Evolutionary conservation across 1,284 basidiomycete genomes (phyloP).

Genomic region (Microbotryum lychnidis-dioicae): DNA sequence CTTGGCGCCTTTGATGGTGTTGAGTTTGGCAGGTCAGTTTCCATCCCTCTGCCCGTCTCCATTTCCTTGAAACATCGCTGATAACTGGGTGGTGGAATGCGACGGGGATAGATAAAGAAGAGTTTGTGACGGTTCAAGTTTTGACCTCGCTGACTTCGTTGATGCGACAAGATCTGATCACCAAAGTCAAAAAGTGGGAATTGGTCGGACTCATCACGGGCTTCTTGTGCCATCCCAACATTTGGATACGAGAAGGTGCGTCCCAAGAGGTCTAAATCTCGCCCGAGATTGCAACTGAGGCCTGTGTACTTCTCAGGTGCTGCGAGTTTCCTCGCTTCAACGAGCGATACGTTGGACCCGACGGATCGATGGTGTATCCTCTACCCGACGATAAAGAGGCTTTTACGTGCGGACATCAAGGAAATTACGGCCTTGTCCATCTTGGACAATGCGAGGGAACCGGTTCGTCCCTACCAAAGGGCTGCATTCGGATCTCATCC

Average conservation of each 20-base stretch:
- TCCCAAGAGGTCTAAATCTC: not conserved
- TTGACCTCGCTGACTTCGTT: conserved; percentile 74
- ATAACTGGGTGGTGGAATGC: not conserved
- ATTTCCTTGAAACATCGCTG: not conserved
- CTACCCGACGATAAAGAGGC: conserved; percentile 79
- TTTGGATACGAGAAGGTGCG: conserved; percentile 88
- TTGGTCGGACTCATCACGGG: conserved; percentile 76
- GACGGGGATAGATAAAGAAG: conserved; percentile 68
- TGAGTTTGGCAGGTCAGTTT: conserved; percentile 71
- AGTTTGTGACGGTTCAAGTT: conserved; percentile 82
- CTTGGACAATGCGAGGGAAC: conserved; percentile 62
- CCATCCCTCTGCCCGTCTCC: not conserved
- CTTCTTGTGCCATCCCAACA: conserved; percentile 89
- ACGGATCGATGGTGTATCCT: conserved; percentile 95
- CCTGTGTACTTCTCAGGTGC: conserved; percentile 51
- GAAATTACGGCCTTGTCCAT: conserved; percentile 66
- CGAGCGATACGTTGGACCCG: conserved; percentile 63
- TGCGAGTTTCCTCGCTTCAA: conserved; percentile 74
- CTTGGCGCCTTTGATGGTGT: conserved; percentile 87
- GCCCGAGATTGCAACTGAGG: not conserved
- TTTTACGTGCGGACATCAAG: conserved; percentile 76
- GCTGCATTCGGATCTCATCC: not conserved
- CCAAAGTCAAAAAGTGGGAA: conserved; percentile 90
- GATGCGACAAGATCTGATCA: conserved; percentile 75
- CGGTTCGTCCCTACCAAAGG: conserved; percentile 49